Evolutionary conservation across 345 rosid species (phyloP).

Genomic region (Noccaea caerulescens): DNA sequence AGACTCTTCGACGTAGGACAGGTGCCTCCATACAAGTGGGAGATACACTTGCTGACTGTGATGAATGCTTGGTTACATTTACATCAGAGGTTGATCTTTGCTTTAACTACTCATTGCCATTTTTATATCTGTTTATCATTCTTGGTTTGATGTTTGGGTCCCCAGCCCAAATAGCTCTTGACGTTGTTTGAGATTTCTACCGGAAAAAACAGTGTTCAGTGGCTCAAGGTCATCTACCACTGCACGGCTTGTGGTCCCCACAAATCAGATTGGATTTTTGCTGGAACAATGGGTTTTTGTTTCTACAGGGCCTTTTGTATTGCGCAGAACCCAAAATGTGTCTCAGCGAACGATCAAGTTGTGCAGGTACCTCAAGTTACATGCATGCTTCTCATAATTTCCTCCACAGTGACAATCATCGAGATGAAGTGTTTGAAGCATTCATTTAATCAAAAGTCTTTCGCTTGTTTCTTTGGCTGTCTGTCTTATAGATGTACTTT

Average conservation of each 20-base stretch:
- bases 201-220: conserved; percentile 47
- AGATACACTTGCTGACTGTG: conserved; percentile 52
- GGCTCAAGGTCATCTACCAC: conserved; percentile 42
- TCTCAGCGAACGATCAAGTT: conserved; percentile 56
- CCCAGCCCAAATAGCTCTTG: conserved; percentile 63
- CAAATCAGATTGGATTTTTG: conserved; percentile 65
- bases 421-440: neutral
- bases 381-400: neutral
- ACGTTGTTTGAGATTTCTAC: conserved; percentile 59
- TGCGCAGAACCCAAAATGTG: conserved; percentile 61
- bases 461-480: conserved; percentile 12
- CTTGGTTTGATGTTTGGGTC: conserved; percentile 42
- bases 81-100: conserved; percentile 60
- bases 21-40: conserved; percentile 66
- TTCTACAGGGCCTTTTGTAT: conserved; percentile 7
- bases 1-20: conserved; percentile 57
- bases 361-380: conserved; percentile 55
- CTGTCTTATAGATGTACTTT: conserved; percentile 17
- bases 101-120: conserved; percentile 6
- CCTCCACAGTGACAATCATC: neutral
- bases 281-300: conserved; percentile 36
- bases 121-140: conserved; percentile 16
- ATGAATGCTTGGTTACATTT: conserved; percentile 67
- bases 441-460: neutral
- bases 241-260: conserved; percentile 65